Percentiles rank a stretch among this genome's conserved stretches.
These are phyloP conservation scores for Fremontodendron californicum DNA, from an alignment of 345 rosid genomes.

Conservation along the genomic window DNA sequence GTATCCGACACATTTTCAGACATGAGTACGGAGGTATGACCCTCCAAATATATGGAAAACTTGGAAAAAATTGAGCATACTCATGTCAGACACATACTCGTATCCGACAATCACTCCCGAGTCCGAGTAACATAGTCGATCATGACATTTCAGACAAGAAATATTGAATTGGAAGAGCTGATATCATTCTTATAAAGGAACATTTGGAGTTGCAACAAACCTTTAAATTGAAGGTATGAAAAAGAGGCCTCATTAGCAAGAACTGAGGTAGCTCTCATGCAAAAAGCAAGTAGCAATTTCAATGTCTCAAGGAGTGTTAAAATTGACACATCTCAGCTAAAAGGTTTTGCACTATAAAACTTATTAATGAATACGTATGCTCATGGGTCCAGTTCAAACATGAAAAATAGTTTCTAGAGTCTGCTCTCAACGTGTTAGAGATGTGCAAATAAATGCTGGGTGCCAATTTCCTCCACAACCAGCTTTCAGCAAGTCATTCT, in stretches of 20 bases:
- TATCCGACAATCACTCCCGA: too few species aligned
- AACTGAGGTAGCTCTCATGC: not conserved
- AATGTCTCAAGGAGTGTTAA: not conserved
- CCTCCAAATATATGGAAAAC: too few species aligned
- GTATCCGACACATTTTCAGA: too few species aligned
- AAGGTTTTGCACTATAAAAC: not conserved
- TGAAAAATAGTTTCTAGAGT: not conserved
- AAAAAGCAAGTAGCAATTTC: not conserved
- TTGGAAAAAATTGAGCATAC: too few species aligned
- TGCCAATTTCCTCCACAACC: not conserved
- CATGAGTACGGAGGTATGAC: too few species aligned
- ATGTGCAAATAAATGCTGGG: not conserved
- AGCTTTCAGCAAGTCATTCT: not conserved
- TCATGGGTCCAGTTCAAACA: not conserved
- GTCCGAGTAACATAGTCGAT: too few species aligned
- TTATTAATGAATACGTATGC: not conserved
- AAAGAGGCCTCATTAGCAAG: slow-evolving; percentile 1
- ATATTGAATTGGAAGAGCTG: not conserved
- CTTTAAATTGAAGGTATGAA: not conserved
- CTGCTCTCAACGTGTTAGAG: not conserved
- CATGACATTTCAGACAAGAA: not conserved
- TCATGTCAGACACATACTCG: too few species aligned
- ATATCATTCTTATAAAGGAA: not conserved
- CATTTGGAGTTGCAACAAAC: not conserved
- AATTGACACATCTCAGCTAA: not conserved